phyloP scores from a whole-genome alignment of 306 rosid genomes.

The Quercus rubra region DNA sequence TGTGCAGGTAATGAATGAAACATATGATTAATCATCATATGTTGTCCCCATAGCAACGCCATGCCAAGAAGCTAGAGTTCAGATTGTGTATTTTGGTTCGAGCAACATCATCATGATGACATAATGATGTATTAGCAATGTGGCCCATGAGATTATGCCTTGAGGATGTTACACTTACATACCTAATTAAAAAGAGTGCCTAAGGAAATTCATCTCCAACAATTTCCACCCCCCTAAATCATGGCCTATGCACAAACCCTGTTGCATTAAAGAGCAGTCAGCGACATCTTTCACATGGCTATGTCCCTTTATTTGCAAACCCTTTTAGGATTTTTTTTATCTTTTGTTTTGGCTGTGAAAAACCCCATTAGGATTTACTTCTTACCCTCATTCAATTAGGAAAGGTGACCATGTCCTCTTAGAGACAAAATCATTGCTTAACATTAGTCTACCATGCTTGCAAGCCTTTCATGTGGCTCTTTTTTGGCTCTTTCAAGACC shows the following conservation, averaged over 20 bases:
- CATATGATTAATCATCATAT: constrained; percentile 37
- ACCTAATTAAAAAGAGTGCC: not conserved
- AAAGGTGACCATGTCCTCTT: constrained; percentile 33
- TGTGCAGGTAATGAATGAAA: constrained; percentile 28
- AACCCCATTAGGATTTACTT: constrained; percentile 4
- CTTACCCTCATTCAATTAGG: not conserved
- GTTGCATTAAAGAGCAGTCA: not conserved
- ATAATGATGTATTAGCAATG: constrained; percentile 36
- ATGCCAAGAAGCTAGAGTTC: constrained; percentile 25
- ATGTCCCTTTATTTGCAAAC: constrained; percentile 12
- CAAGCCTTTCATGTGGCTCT: constrained; percentile 19
- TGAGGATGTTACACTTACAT: constrained; percentile 17
- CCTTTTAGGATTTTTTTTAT: not conserved
- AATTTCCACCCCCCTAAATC: constrained; percentile 16
- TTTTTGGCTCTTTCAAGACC: constrained; percentile 17
- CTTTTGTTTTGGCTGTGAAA: not conserved
- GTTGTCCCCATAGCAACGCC: constrained; percentile 48
- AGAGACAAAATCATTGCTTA: constrained; percentile 55
- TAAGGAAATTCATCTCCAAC: constrained; percentile 10
- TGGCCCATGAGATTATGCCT: constrained; percentile 41
- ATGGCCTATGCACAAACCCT: constrained; percentile 12
- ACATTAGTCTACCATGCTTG: constrained; percentile 38
- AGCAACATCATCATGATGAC: constrained; percentile 56
- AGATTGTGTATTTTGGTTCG: constrained; percentile 29
- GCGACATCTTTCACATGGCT: constrained; percentile 25